Percentiles rank a stretch among this genome's conserved stretches.
These are phyloP conservation scores for Pyrenophora tritici-repentis DNA, from an alignment of 2,329 filamentous ascomycete genomes.

Conservation along the genomic window DNA sequence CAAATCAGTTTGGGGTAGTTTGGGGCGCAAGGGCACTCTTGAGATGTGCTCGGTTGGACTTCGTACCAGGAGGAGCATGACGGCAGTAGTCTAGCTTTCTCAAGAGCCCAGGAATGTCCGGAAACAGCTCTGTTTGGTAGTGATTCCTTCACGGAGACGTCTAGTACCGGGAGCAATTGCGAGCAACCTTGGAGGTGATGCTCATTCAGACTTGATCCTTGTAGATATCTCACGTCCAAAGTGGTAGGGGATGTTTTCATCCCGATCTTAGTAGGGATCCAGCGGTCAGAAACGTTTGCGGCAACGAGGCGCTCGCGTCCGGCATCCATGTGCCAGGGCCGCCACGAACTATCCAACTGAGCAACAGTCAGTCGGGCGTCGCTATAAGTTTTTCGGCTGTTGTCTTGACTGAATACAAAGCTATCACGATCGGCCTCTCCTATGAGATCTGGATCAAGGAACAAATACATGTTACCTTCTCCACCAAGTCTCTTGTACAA, in stretches of 20 bases:
- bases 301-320: conserved; percentile 2
- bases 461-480: conserved; percentile 56
- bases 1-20: conserved; percentile 30
- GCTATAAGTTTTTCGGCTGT: conserved; percentile 53
- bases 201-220: neutral
- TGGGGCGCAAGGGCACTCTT: conserved; percentile 34
- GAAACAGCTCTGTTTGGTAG: conserved; percentile 9
- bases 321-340: conserved; percentile 32
- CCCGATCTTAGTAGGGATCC: conserved; percentile 10
- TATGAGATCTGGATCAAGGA: conserved; percentile 60
- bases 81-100: conserved; percentile 22
- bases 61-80: conserved; percentile 29
- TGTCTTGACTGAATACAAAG: conserved; percentile 62
- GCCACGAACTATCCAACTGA: conserved; percentile 46
- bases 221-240: conserved; percentile 10
- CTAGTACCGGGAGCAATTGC: conserved; percentile 23
- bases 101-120: conserved; percentile 30
- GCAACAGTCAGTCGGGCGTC: conserved; percentile 55
- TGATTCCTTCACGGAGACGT: conserved; percentile 17
- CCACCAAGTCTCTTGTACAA: conserved; percentile 55
- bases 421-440: conserved; percentile 54
- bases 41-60: neutral
- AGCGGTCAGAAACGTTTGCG: conserved; percentile 12
- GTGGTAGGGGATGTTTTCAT: conserved; percentile 6
- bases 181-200: conserved; percentile 19